Evolutionary conservation across 192 early-diverging fungal species (phyloP).

Genomic region (Coemansia sp.): DNA sequence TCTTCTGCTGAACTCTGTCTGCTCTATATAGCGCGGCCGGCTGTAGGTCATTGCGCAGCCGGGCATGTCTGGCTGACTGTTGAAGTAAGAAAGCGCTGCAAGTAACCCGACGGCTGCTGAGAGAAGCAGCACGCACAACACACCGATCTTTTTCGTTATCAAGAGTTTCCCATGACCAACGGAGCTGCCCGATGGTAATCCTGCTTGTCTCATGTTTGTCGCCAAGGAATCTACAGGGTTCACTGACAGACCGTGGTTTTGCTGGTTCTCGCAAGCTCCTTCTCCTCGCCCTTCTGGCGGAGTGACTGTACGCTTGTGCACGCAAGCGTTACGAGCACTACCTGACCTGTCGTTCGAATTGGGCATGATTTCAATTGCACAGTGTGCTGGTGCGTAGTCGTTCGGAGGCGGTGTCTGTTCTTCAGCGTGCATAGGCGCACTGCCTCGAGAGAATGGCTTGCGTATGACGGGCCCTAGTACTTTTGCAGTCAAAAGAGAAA

Average conservation of each 20-base stretch:
- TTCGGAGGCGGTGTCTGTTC: neutral
- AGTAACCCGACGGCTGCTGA: slow-evolving; percentile 22
- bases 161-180: neutral
- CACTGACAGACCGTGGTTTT: neutral
- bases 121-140: slow-evolving; percentile 20
- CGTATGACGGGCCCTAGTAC: neutral
- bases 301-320: neutral
- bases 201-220: neutral
- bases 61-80: slow-evolving; percentile 61
- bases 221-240: neutral
- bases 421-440: slow-evolving; percentile 30
- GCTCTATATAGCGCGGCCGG: slow-evolving; percentile 56
- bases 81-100: slow-evolving; percentile 64
- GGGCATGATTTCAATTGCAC: slow-evolving; percentile 39
- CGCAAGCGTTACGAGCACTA: slow-evolving; percentile 11
- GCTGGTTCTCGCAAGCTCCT: neutral
- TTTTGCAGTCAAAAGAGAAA: neutral
- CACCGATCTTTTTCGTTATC: neutral
- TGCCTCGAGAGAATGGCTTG: neutral
- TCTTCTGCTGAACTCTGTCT: slow-evolving; percentile 38
- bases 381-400: slow-evolving; percentile 22
- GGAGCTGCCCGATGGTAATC: no score
- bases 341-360: slow-evolving; percentile 2
- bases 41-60: slow-evolving; percentile 65
- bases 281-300: neutral